These are phyloP conservation scores for Bolboschoenoplectus hybrid DNA, from an alignment of 202 grass and related monocot genomes.

Conservation along the genomic window DNA sequence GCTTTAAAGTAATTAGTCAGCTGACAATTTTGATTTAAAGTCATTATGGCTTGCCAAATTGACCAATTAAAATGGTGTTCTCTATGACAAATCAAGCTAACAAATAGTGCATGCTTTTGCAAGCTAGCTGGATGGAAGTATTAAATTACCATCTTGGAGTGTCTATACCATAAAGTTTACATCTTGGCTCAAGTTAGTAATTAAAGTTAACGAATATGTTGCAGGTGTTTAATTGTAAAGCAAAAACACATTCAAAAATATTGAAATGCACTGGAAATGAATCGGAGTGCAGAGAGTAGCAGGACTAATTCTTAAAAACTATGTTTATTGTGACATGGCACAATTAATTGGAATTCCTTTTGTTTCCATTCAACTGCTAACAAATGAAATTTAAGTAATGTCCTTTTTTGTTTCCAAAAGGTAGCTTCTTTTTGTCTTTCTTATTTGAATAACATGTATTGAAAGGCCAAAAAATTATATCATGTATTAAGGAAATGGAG, in stretches of 20 bases:
- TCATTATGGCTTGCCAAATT: background rate
- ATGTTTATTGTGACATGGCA: background rate
- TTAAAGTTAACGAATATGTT: background rate
- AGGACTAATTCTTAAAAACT: background rate
- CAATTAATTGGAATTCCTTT: background rate
- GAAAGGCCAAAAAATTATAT: background rate
- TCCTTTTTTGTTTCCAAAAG: background rate
- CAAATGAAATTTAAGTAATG: conserved; percentile 20
- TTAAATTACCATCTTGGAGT: background rate
- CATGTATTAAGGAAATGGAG: background rate
- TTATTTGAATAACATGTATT: background rate
- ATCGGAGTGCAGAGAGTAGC: background rate
- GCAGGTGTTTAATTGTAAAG: background rate
- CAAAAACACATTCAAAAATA: background rate
- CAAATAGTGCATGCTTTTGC: background rate
- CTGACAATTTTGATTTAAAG: background rate
- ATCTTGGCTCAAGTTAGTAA: background rate
- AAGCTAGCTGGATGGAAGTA: background rate
- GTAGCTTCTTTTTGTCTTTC: background rate
- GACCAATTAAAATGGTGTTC: background rate
- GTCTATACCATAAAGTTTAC: background rate
- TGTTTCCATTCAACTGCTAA: background rate
- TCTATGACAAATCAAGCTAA: background rate
- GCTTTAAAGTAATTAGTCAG: background rate
- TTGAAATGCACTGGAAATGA: background rate